phyloP scores from a whole-genome alignment of 1,284 basidiomycete genomes.

The Melampsora larici-populina region DNA sequence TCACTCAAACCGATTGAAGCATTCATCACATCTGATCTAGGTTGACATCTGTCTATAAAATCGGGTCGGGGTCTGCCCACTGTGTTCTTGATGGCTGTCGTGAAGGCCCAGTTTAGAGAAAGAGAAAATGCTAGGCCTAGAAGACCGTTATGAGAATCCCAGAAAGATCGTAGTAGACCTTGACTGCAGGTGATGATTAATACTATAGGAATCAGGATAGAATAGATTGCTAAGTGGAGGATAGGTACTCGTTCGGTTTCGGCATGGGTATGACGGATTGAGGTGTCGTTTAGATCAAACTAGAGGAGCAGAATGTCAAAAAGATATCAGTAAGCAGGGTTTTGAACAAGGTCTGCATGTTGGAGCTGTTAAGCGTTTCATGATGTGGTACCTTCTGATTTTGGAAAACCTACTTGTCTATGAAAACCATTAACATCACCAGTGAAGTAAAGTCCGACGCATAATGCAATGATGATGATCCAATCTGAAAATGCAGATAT shows the following conservation, averaged over 20 bases:
- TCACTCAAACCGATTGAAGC: constrained; percentile 67
- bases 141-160: constrained; percentile 80
- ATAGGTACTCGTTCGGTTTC: constrained; percentile 79
- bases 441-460: constrained; percentile 66
- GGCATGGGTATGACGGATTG: constrained; percentile 68
- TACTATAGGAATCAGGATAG: constrained; percentile 65
- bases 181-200: constrained; percentile 68
- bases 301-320: constrained; percentile 47
- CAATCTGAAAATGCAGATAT: constrained; percentile 52
- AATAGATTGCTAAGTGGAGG: constrained; percentile 58
- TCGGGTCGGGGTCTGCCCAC: constrained; percentile 83
- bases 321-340: background rate
- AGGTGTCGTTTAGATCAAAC: constrained; percentile 76
- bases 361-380: constrained; percentile 46
- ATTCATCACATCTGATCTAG: constrained; percentile 64
- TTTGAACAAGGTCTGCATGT: too few species aligned
- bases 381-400: constrained; percentile 45
- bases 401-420: constrained; percentile 55
- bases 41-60: constrained; percentile 77
- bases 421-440: constrained; percentile 74
- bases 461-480: constrained; percentile 54
- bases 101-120: constrained; percentile 72
- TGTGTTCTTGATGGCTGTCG: constrained; percentile 72
- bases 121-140: constrained; percentile 73
- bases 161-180: constrained; percentile 70